Evolutionary conservation across 2,329 filamentous ascomycete species (phyloP), one percentile per base, ranked within the genome.

Genomic region (Penicillium frequentans): DNA sequence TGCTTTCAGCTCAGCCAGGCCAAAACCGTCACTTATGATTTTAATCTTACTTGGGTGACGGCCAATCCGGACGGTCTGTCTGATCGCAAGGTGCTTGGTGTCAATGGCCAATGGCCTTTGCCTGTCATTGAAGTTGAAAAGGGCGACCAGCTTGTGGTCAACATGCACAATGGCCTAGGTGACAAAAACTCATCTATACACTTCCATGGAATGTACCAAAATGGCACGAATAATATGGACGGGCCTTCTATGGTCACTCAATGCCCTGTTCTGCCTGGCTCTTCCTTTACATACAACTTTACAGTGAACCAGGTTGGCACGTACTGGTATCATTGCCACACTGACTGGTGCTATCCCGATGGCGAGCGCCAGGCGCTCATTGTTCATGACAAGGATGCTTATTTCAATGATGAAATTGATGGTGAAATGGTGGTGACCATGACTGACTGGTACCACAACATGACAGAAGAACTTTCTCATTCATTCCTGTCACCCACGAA

Each of bases 201-300:
- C 69, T 93, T 90, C 71, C 90, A 93, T 63, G 90, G 90, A 16
- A 80, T 93, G 60, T 91, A 86, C 68, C 89, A 91, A 68, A 90
- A 90, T 63, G 89, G 88, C 13, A 90, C 88, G 0, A 90, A 86
- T 57, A 81, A 82, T 55, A 90, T 91, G 86, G 90, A 93, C 65
- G 90, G 90, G 0, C 83, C 88, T 1, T 79, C 84, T 0, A 87
- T 84, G 33, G 81, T 90, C 5, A 87, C 84, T 0, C 88, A 90
- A 90, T n/a, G 68, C 35, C 56, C 56, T 16, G 50, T 64, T 2
- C 33, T 49, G 29, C 46, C 46, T 14, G 46, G 46, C 9, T 35
- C n/a, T 10, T 49, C 46, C 21, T 49, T 33, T 31, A 35, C 46
- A 31, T 49, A 49, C 29, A 49, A 49, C 19, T 49, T 49, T 11